Percentiles rank a stretch among this genome's conserved stretches.
phyloP scores from a whole-genome alignment of 495 filamentous ascomycete genomes.

The Penicillium psychrofluorescens region DNA sequence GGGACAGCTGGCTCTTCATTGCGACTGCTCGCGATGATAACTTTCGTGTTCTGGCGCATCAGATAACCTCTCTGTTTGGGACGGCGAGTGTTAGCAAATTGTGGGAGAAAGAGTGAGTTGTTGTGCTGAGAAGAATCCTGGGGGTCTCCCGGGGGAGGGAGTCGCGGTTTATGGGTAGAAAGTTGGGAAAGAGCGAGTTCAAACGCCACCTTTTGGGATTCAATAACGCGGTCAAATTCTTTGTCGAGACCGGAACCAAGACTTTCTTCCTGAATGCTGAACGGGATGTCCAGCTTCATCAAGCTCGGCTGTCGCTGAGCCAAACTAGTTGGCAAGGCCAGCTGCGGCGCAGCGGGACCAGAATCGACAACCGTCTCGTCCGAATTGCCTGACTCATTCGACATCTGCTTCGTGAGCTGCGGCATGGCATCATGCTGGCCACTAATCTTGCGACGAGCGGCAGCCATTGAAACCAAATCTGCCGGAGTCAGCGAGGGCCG shows the following conservation, averaged over 20 bases:
- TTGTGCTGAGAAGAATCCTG: neutral
- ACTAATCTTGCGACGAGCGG: slow-evolving; percentile 77
- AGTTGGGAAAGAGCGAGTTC: slow-evolving; percentile 41
- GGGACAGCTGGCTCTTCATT: slow-evolving; percentile 38
- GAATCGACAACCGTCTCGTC: slow-evolving; percentile 10
- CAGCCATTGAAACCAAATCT: slow-evolving; percentile 81
- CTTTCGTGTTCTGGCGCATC: slow-evolving; percentile 97
- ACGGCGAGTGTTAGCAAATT: slow-evolving; percentile 49
- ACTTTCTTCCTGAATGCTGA: slow-evolving; percentile 42
- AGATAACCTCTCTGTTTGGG: slow-evolving; percentile 88
- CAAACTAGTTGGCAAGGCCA: slow-evolving; percentile 11
- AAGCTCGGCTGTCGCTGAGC: slow-evolving; percentile 43
- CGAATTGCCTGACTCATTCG: slow-evolving; percentile 23
- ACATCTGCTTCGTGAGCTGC: slow-evolving; percentile 28
- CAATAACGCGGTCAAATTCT: slow-evolving; percentile 93
- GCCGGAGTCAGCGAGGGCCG: slow-evolving; percentile 79
- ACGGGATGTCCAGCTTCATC: slow-evolving; percentile 63
- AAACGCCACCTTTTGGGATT: slow-evolving; percentile 91
- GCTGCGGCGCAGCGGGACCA: slow-evolving; percentile 6
- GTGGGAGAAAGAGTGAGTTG: neutral
- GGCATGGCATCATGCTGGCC: slow-evolving; percentile 59
- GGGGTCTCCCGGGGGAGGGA: slow-evolving; percentile 5
- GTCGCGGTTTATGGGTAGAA: slow-evolving; percentile 3
- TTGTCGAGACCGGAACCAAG: slow-evolving; percentile 79
- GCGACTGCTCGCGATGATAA: slow-evolving; percentile 79